Evolutionary conservation across 192 early-diverging fungal genomes (phyloP).

Genomic region (Entomortierella chlamydospora): DNA sequence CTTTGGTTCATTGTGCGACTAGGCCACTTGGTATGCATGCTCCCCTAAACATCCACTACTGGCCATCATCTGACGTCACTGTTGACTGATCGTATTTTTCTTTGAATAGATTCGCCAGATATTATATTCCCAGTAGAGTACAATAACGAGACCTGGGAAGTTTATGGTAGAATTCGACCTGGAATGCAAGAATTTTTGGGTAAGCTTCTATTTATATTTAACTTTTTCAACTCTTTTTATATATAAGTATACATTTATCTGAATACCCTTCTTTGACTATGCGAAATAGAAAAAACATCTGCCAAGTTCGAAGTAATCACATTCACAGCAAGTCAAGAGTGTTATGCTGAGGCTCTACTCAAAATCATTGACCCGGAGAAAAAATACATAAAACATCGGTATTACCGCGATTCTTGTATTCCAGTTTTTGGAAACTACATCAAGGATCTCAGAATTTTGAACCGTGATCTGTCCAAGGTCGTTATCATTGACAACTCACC

Average conservation of each 20-base stretch:
- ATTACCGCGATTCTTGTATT: conserved; percentile 77
- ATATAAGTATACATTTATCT: background rate
- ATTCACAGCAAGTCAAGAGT: conserved; percentile 81
- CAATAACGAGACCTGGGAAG: conserved; percentile 69
- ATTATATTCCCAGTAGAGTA: conserved; percentile 74
- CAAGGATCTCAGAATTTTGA: conserved; percentile 78
- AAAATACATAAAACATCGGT: conserved; percentile 71
- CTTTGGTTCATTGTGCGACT: conserved; percentile 76
- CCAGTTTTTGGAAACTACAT: conserved; percentile 74
- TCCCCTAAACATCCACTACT: background rate
- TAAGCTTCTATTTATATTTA: conserved; percentile 6
- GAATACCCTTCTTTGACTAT: background rate
- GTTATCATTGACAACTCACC: conserved; percentile 80
- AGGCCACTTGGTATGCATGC: conserved; percentile 30
- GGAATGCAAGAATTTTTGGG: conserved; percentile 70
- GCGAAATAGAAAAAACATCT: conserved; percentile 57
- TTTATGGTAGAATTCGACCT: conserved; percentile 78
- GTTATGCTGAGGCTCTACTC: conserved; percentile 74
- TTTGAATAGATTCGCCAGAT: conserved; percentile 64
- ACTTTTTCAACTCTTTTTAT: too few relatives aligned
- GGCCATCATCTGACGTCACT: too few relatives aligned
- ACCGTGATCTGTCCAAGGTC: conserved; percentile 71
- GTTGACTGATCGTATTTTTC: background rate
- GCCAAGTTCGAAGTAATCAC: conserved; percentile 76
- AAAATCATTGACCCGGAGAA: conserved; percentile 73